A percentile compares a stretch with the other conserved stretches of the same genome.
Conservation (phyloP, 129 eudicot genomes). For the Saposhnikovia divaricata region DNA sequence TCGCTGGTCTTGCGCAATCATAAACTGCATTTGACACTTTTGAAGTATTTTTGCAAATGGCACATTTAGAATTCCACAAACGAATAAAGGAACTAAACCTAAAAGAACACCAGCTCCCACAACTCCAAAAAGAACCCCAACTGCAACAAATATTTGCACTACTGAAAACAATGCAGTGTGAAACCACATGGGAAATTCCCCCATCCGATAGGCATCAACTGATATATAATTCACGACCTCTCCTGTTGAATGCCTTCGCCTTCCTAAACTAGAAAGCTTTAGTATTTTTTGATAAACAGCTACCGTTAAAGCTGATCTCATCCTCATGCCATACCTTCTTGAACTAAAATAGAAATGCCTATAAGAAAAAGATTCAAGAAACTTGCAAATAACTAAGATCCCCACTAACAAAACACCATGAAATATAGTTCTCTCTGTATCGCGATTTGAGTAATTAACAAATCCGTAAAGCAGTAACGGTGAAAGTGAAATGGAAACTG, state of each 20-base stretch:
- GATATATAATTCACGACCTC: conserved; percentile 70
- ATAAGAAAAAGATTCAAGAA: conserved; percentile 54
- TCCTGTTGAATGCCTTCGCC: conserved; percentile 53
- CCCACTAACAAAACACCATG: conserved; percentile 45
- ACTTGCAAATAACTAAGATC: conserved; percentile 39
- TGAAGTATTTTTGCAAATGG: conserved; percentile 59
- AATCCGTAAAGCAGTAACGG: conserved; percentile 55
- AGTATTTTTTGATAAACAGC: conserved; percentile 57
- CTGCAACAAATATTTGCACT: conserved; percentile 39
- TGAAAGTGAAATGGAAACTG: conserved; percentile 24
- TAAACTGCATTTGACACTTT: conserved; percentile 44
- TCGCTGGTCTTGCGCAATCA: conserved; percentile 57
- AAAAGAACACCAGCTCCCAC: conserved; percentile 60
- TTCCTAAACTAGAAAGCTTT: conserved; percentile 56
- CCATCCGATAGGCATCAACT: conserved; percentile 76
- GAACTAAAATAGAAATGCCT: conserved; percentile 61
- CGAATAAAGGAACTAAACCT: conserved; percentile 48
- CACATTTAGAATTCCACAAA: conserved; percentile 51
- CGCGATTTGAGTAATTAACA: conserved; percentile 40
- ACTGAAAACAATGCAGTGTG: conserved; percentile 38
- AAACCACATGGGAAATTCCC: conserved; percentile 63
- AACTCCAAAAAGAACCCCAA: conserved; percentile 30
- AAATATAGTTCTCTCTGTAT: conserved; percentile 8
- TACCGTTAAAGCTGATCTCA: conserved; percentile 73
- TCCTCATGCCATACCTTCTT: conserved; percentile 60